Evolutionary conservation across 2,329 filamentous ascomycete genomes (phyloP).

Genomic region (Colletotrichum musae): DNA sequence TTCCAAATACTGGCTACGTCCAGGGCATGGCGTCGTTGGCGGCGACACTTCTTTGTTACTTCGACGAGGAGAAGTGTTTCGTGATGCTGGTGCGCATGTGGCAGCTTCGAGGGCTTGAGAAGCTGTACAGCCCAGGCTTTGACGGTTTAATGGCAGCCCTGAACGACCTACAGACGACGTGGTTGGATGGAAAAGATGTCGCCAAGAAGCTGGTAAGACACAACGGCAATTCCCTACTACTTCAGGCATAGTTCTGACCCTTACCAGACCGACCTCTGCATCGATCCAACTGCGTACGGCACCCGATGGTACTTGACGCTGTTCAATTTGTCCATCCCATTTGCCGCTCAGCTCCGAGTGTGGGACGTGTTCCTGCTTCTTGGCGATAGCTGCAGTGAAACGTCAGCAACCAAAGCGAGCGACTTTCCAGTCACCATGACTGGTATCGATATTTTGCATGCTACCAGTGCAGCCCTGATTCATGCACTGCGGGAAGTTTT

Average conservation of each 20-base stretch:
- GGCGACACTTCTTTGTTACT: conserved; percentile 95
- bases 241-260: conserved; percentile 24
- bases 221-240: background rate
- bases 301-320: conserved; percentile 97
- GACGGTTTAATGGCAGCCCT: conserved; percentile 88
- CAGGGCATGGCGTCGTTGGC: conserved; percentile 97
- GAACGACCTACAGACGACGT: conserved; percentile 85
- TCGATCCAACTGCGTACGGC: conserved; percentile 92
- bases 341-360: conserved; percentile 91
- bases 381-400: conserved; percentile 76
- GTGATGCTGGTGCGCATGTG: conserved; percentile 97
- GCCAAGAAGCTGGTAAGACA: conserved; percentile 82
- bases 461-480: conserved; percentile 89
- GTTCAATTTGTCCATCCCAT: conserved; percentile 97
- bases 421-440: conserved; percentile 27
- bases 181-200: conserved; percentile 86
- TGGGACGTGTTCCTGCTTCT: conserved; percentile 99
- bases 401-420: conserved; percentile 37
- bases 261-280: conserved; percentile 78
- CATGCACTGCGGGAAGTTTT: conserved; percentile 91
- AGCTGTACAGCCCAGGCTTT: conserved; percentile 88
- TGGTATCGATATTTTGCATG: conserved; percentile 90
- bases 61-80: conserved; percentile 94
- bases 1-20: conserved; percentile 92
- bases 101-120: conserved; percentile 87